These are phyloP conservation scores for Paragyromitra xinjiangensis DNA, from an alignment of 495 filamentous ascomycete species.

Conservation along the genomic window DNA sequence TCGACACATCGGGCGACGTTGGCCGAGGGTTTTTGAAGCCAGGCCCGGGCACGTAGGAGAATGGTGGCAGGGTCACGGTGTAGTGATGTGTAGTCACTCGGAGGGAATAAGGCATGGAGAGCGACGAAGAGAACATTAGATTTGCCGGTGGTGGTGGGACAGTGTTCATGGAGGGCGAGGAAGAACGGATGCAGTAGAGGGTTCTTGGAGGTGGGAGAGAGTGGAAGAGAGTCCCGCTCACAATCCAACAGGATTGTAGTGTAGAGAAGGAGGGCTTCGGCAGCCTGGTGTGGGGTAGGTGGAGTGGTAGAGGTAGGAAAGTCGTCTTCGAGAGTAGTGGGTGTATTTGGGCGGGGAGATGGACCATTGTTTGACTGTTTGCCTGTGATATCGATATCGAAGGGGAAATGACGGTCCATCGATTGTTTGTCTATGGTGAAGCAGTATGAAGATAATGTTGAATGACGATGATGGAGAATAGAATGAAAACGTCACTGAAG, in stretches of 20 bases:
- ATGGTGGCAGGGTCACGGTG: not conserved
- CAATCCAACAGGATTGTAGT: not conserved
- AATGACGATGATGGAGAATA: too few relatives aligned
- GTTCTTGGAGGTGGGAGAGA: not conserved
- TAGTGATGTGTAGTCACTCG: not conserved
- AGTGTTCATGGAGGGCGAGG: not conserved
- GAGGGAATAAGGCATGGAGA: conserved; percentile 9
- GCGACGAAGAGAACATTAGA: not conserved
- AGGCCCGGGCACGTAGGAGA: not conserved
- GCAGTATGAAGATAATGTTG: too few relatives aligned
- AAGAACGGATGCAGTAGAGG: not conserved
- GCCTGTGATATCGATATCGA: too few relatives aligned
- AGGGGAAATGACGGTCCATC: too few relatives aligned
- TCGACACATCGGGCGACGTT: not conserved
- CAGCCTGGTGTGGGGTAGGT: not conserved
- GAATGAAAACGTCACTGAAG: too few relatives aligned
- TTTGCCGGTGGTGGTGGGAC: not conserved
- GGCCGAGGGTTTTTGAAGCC: not conserved
- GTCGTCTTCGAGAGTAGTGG: not conserved
- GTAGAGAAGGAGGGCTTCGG: not conserved
- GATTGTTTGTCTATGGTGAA: too few relatives aligned
- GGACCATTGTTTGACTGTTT: not conserved
- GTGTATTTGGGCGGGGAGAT: not conserved
- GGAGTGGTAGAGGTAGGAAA: not conserved
- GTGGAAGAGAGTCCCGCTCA: not conserved